A percentile compares a stretch with the other conserved stretches of the same genome.
Conservation (phyloP, 2,329 filamentous ascomycete species). For the Fusarium decemcellulare region DNA sequence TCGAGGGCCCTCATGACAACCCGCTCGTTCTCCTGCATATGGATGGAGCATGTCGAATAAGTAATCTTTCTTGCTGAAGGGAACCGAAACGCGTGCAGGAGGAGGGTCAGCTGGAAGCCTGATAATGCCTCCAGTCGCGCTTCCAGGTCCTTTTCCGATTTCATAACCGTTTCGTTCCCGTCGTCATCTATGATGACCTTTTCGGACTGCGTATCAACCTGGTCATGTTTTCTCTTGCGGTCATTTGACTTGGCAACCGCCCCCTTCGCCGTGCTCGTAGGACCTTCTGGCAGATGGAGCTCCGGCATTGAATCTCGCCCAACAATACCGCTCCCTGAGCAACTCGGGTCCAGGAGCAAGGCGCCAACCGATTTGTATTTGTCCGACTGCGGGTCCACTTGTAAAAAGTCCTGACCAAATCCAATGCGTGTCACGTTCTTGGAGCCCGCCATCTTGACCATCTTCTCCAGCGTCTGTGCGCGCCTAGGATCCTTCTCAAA, state of each 20-base stretch:
- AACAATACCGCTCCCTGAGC: conserved; percentile 95
- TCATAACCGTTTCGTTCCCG: conserved; percentile 66
- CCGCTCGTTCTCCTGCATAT: conserved; percentile 89
- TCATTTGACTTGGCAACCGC: conserved; percentile 41
- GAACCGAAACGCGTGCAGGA: conserved; percentile 89
- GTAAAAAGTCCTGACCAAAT: conserved; percentile 85
- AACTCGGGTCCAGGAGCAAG: conserved; percentile 92
- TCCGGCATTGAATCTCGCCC: conserved; percentile 85
- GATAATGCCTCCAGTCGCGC: conserved; percentile 81
- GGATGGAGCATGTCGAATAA: conserved; percentile 94
- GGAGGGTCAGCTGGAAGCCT: conserved; percentile 83
- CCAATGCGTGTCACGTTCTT: conserved; percentile 76
- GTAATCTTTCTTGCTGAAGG: conserved; percentile 82
- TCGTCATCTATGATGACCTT: conserved; percentile 69
- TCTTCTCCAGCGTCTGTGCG: conserved; percentile 83
- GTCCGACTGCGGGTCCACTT: conserved; percentile 74
- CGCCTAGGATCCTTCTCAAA: conserved; percentile 83
- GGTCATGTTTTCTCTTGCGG: conserved; percentile 63
- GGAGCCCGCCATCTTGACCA: conserved; percentile 85
- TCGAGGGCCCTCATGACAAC: conserved; percentile 82
- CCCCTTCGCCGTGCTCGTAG: conserved; percentile 37
- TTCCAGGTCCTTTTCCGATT: conserved; percentile 69
- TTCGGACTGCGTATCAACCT: conserved; percentile 49
- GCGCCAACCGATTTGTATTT: conserved; percentile 81
- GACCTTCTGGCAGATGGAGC: conserved; percentile 69